Percentiles rank a stretch among this genome's conserved stretches.
These are phyloP conservation scores for Dothistroma septosporum DNA, from an alignment of 2,329 filamentous ascomycete genomes.

Conservation along the genomic window DNA sequence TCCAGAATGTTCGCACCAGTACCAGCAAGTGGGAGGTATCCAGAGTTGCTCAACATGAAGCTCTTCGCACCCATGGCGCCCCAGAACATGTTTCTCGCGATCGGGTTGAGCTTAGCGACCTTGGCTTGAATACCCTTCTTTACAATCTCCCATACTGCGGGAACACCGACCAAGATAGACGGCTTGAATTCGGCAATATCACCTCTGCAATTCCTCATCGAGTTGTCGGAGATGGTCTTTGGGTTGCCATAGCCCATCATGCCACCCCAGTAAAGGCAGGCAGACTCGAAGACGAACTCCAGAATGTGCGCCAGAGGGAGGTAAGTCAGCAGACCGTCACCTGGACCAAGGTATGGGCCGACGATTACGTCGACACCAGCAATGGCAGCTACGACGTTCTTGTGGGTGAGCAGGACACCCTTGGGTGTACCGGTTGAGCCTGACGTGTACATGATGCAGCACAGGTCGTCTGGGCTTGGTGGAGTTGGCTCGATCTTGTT, in stretches of 20 bases:
- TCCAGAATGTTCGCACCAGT: conserved; percentile 67
- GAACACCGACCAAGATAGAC: conserved; percentile 87
- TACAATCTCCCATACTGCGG: conserved; percentile 94
- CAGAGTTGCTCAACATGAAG: conserved; percentile 51
- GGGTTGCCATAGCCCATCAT: conserved; percentile 92
- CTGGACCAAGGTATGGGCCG: conserved; percentile 69
- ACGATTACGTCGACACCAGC: conserved; percentile 77
- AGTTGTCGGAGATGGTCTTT: conserved; percentile 79
- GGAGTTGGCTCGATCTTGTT: conserved; percentile 68
- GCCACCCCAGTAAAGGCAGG: conserved; percentile 82
- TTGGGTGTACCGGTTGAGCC: conserved; percentile 87
- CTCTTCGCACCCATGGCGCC: conserved; percentile 58
- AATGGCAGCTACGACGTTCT: conserved; percentile 72
- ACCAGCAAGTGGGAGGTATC: conserved; percentile 47
- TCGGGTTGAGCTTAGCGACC: conserved; percentile 65
- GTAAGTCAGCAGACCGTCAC: conserved; percentile 81
- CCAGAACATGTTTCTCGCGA: conserved; percentile 77
- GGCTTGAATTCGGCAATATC: conserved; percentile 91
- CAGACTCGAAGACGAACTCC: conserved; percentile 92
- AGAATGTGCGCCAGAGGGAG: conserved; percentile 93
- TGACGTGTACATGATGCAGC: conserved; percentile 79
- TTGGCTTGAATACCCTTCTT: conserved; percentile 87
- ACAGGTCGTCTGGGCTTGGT: conserved; percentile 70
- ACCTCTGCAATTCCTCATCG: conserved; percentile 83
- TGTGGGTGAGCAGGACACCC: conserved; percentile 79